A percentile compares a stretch with the other conserved stretches of the same genome.
Evolutionary conservation across 1,139 yeast genomes (phyloP).

Genomic region (Kodamaea alishanica): DNA sequence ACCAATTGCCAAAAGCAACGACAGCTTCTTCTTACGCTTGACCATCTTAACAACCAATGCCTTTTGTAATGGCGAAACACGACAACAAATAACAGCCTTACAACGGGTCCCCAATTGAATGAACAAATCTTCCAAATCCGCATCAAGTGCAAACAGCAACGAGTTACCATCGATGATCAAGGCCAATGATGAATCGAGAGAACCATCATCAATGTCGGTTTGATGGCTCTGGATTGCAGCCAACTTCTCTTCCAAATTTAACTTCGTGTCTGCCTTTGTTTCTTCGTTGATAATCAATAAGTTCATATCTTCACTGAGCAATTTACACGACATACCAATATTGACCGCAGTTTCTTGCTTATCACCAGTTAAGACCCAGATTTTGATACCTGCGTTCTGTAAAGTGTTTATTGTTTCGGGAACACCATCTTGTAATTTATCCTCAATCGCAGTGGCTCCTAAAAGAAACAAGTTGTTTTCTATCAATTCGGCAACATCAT

Average conservation of each 20-base stretch:
- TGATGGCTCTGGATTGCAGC: constrained; percentile 71
- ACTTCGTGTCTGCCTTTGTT: constrained; percentile 65
- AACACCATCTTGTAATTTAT: constrained; percentile 95
- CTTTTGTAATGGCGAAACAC: constrained; percentile 96
- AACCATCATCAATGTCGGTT: constrained; percentile 53
- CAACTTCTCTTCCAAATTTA: constrained; percentile 70
- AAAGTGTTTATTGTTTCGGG: constrained; percentile 94
- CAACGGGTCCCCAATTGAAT: constrained; percentile 80
- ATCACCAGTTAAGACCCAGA: constrained; percentile 98
- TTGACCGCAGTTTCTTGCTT: constrained; percentile 99
- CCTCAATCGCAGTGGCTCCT: constrained; percentile 99
- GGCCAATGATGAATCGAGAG: constrained; percentile 71
- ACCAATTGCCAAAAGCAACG: constrained; percentile 86
- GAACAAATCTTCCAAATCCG: constrained; percentile 73
- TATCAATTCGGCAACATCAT: constrained; percentile 66
- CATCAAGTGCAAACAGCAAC: constrained; percentile 76
- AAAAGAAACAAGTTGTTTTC: constrained; percentile 75
- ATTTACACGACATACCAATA: constrained; percentile 96
- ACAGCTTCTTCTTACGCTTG: constrained; percentile 64
- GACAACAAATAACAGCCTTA: constrained; percentile 90
- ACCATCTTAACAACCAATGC: constrained; percentile 94
- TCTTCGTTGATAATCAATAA: constrained; percentile 86
- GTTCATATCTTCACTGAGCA: constrained; percentile 94
- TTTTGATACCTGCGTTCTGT: constrained; percentile 93
- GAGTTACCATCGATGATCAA: constrained; percentile 93